phyloP scores from a whole-genome alignment of 306 rosid genomes.

The Cicer arietinum region DNA sequence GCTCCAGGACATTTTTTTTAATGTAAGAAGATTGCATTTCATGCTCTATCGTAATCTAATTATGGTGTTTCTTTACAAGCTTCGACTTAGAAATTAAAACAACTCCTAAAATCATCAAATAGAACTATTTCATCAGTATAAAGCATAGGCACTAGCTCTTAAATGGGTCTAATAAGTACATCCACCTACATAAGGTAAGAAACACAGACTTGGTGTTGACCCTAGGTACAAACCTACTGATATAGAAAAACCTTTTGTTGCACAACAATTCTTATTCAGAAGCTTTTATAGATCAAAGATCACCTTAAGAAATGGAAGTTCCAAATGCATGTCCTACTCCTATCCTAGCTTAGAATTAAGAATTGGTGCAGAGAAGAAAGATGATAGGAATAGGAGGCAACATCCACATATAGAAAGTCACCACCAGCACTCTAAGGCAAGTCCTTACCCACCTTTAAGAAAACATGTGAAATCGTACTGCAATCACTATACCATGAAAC shows the following conservation, averaged over 20 bases:
- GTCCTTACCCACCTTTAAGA: not conserved
- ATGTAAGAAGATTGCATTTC: not conserved
- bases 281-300: not conserved
- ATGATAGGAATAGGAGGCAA: not conserved
- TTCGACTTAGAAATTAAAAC: not conserved
- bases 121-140: not conserved
- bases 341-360: not conserved
- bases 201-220: not conserved
- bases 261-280: not conserved
- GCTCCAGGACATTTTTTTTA: not conserved
- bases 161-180: slow-evolving; percentile 13
- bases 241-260: not conserved
- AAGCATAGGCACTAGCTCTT: slow-evolving; percentile 7
- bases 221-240: slow-evolving; percentile 10
- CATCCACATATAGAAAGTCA: not conserved
- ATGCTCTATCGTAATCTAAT: not conserved
- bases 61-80: not conserved
- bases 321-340: not conserved
- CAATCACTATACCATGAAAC: not conserved
- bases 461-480: not conserved
- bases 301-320: slow-evolving; percentile 12
- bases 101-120: slow-evolving; percentile 4
- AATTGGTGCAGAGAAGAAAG: not conserved
- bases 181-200: not conserved
- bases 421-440: not conserved